phyloP scores from a whole-genome alignment of 2,329 filamentous ascomycete species.

The Knoxdaviesia proteae region DNA sequence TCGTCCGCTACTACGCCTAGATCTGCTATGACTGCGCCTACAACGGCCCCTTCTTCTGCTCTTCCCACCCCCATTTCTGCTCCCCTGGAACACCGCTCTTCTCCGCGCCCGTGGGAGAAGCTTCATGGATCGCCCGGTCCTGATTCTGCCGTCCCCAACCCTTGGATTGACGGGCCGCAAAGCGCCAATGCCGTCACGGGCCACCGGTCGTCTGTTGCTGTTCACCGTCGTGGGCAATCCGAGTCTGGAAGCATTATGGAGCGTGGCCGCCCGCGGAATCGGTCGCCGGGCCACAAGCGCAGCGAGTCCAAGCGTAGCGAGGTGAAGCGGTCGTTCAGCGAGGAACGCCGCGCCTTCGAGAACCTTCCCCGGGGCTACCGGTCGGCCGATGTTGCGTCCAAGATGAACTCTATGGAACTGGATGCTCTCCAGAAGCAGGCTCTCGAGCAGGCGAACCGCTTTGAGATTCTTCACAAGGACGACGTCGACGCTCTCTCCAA shows the following conservation, averaged over 20 bases:
- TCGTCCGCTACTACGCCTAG: conserved; percentile 17
- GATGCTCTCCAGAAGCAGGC: conserved; percentile 36
- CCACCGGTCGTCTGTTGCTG: background rate
- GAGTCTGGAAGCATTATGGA: conserved; percentile 40
- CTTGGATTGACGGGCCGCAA: conserved; percentile 13
- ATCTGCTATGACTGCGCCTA: conserved; percentile 9
- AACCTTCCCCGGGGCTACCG: conserved; percentile 36
- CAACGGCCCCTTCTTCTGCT: conserved; percentile 14
- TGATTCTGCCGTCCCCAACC: conserved; percentile 4
- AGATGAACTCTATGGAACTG: conserved; percentile 27
- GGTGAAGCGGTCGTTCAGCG: conserved; percentile 24
- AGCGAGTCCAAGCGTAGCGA: conserved; percentile 17
- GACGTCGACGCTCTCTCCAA: conserved; percentile 46
- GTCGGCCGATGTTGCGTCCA: conserved; percentile 27
- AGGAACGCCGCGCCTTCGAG: conserved; percentile 37
- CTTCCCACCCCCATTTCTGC: conserved; percentile 29
- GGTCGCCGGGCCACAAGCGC: conserved; percentile 17
- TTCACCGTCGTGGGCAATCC: conserved; percentile 32
- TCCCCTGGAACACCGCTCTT: conserved; percentile 8
- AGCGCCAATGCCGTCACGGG: conserved; percentile 8
- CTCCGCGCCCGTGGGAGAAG: too few relatives aligned
- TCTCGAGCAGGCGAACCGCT: conserved; percentile 37
- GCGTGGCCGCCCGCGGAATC: conserved; percentile 37
- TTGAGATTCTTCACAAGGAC: conserved; percentile 40
- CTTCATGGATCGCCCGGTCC: too few relatives aligned